A percentile compares a stretch with the other conserved stretches of the same genome.
phyloP scores from a whole-genome alignment of 352 stramenopile species.

The Thraustochytrium striatum region DNA sequence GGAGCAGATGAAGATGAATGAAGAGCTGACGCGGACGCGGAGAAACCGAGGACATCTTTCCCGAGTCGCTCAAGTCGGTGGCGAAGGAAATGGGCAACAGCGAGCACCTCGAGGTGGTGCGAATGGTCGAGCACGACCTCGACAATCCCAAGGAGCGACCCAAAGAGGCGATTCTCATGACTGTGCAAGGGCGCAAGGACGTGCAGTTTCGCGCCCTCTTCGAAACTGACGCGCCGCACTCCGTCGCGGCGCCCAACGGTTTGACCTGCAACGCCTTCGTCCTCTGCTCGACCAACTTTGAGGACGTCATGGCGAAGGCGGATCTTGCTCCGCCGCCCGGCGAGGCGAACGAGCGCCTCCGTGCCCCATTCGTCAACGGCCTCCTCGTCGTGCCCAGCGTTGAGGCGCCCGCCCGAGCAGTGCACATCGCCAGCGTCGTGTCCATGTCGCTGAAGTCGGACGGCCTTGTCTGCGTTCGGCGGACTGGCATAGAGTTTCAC shows the following conservation, averaged over 20 bases:
- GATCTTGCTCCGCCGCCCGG: too few species aligned
- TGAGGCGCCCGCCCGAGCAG: too few species aligned
- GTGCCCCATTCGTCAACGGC: too few species aligned
- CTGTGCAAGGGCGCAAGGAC: neutral
- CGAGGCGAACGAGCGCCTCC: too few species aligned
- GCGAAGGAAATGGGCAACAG: neutral
- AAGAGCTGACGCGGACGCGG: neutral
- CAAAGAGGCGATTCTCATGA: neutral
- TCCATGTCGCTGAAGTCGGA: too few species aligned
- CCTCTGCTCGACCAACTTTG: neutral
- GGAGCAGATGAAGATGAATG: neutral
- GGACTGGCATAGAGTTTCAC: too few species aligned
- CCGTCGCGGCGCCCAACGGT: neutral
- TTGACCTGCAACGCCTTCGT: too few species aligned
- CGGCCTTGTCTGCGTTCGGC: too few species aligned
- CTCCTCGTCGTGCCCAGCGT: too few species aligned
- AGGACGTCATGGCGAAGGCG: neutral
- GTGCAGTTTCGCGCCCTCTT: neutral
- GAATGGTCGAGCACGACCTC: neutral
- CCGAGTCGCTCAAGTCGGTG: neutral
- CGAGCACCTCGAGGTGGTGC: neutral
- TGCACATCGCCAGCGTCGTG: too few species aligned
- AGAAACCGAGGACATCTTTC: neutral
- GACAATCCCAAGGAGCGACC: neutral
- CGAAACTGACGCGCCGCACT: neutral